Evolutionary conservation across 1,284 basidiomycete species (phyloP), one percentile per base, ranked within the genome.

Genomic region (Leccinum pachyderme): DNA sequence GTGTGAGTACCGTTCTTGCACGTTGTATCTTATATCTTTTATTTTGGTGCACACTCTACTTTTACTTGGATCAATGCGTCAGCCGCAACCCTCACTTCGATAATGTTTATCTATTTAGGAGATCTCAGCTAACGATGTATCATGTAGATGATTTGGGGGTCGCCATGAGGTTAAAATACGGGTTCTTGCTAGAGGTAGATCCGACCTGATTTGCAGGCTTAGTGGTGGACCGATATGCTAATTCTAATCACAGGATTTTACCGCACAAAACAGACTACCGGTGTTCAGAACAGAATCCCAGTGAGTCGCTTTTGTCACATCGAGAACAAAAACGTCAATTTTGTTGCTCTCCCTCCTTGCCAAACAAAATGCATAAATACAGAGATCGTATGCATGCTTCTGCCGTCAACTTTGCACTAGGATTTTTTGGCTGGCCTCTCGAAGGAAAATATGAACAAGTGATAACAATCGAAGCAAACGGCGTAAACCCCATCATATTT

Each of bases 241-340:
- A 53, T 11, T 3, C 0, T 13, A 32, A 49, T 51, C 5, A 25
- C 53, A 91, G 82, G 88, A 92, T 64, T 94, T 94, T 66, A 90
- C 88, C 5, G 77, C 83, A 52, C 68, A 78, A 18, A 82, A 86
- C 60, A 82, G 80, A 5, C 74, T 92, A 44, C 90, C 93, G 5
- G 89, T 95, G 11, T 93, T 95, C 74, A 84, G 94, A 47, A 94
- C 93, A 0, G 91, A 91, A 71, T 92, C 90, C 3, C 88, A 93
- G 82, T 91, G 72, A 60, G 86, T 58, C 2, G 0, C 13, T 3
- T 13, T 13, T 49, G 15, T 32, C 2, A 6, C 25, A 6, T 28
- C 28, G 41, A 15, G 12, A 29, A 37, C 24, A 4, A 6, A 7
- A 22, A 22, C 31, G 6, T 37, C n/a, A 25, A 31, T 9, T 22